Base-by-base conservation (phyloP, 495 filamentous ascomycete species). In the Penicillium daleae region DNA sequence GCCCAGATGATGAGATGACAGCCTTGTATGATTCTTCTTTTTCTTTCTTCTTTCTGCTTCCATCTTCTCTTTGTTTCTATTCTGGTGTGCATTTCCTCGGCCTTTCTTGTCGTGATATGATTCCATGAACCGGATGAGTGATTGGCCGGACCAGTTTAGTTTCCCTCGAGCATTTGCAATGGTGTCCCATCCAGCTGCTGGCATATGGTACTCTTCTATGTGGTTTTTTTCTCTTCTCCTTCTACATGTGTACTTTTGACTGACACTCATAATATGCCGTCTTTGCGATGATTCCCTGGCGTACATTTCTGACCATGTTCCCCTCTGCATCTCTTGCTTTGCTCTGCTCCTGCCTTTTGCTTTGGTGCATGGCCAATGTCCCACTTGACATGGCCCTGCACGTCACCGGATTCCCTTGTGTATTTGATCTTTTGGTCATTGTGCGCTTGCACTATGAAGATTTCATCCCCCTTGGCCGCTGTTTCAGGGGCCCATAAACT, bases 41-140 rank as follows among this genome's bases (percentile, higher is more conserved):
- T 51, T 59, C 40, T 66, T 60, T 58, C 31, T 24, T 54, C 8
- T 37, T 31, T 31, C 29, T 31, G 29, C 13, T 39, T 68, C 64
- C 60, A 59, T 65, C 42, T 51, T 54, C 58, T 52, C 33, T 62
- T 68, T 71, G 63, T 60, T 44, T 31, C 64, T 71, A 66, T 58
- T 46, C 31, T 50, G 54, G 53, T 68, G 65, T 67, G 60, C 63
- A 56, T 69, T 62, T 66, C 57, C 63, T 61, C 57, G 51, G 59
- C 59, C 55, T 29, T 29, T 68, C 63, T 68, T 59, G 56, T 66
- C 58, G 37, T 59, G 69, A 64, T 74, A 76, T 76, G 74, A 72
- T 75, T 69, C 71, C 69, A 71, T 78, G 74, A 72, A 74, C 73
- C 70, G 73, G 71, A 78, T 76, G 72, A 78, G 76, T 74, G 70